Conservation (phyloP, 805 yeast genomes). For the Wickerhamomyces bovis region DNA sequence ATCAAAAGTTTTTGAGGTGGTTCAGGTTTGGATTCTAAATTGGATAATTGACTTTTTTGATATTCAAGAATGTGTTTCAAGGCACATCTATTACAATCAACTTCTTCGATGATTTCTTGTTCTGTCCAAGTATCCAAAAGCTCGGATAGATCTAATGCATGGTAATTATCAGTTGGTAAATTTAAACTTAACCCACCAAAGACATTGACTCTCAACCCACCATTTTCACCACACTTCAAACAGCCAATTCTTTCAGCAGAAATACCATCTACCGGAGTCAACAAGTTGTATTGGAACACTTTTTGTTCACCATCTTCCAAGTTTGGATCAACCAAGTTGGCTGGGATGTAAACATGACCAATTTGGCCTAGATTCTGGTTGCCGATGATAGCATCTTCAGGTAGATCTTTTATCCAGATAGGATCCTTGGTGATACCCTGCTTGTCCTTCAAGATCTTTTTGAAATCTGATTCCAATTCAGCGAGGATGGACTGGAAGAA, state of each 20-base stretch:
- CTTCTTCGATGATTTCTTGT: slow-evolving; percentile 87
- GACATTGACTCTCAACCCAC: slow-evolving; percentile 82
- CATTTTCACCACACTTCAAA: slow-evolving; percentile 84
- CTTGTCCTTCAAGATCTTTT: slow-evolving; percentile 21
- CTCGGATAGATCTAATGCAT: slow-evolving; percentile 40
- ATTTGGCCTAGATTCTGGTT: slow-evolving; percentile 48
- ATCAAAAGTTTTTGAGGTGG: slow-evolving; percentile 24
- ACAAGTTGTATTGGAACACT: slow-evolving; percentile 46
- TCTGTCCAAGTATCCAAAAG: slow-evolving; percentile 61
- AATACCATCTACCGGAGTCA: slow-evolving; percentile 91
- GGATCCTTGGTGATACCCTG: slow-evolving; percentile 16
- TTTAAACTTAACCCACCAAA: slow-evolving; percentile 69
- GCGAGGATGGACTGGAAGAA: slow-evolving; percentile 77
- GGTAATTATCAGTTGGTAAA: slow-evolving; percentile 46
- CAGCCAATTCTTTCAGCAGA: slow-evolving; percentile 89
- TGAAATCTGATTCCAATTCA: slow-evolving; percentile 55
- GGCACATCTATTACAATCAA: slow-evolving; percentile 92
- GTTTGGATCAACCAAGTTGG: slow-evolving; percentile 72
- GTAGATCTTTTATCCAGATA: slow-evolving; percentile 24
- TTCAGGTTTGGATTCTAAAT: slow-evolving; percentile 19
- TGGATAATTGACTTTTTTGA: slow-evolving; percentile 32
- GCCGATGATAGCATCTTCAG: slow-evolving; percentile 31
- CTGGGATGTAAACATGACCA: slow-evolving; percentile 67
- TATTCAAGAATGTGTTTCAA: slow-evolving; percentile 53
- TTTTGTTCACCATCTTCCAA: slow-evolving; percentile 35